Conservation (phyloP, 202 grass and related monocot genomes). For the Saccharum hybrid region DNA sequence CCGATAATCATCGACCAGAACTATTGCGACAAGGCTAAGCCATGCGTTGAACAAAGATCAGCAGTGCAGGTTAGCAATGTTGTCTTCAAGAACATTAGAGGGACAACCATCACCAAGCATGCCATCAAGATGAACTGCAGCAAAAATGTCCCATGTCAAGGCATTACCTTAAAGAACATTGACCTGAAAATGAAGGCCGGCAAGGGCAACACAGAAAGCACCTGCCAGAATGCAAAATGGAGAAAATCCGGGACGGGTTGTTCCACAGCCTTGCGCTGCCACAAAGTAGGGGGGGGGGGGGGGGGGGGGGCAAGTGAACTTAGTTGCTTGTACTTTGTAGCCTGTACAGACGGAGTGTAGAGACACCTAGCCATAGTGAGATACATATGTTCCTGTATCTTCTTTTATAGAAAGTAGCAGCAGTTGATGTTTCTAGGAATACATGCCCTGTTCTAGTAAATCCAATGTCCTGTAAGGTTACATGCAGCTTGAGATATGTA, state of each 20-base stretch:
- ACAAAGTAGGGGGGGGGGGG: neutral
- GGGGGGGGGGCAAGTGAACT: neutral
- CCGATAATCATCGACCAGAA: constrained; percentile 68
- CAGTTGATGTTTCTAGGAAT: neutral
- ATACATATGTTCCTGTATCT: neutral
- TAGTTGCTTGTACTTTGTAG: neutral
- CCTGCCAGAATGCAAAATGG: constrained; percentile 25
- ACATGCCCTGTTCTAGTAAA: neutral
- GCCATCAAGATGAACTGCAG: constrained; percentile 71
- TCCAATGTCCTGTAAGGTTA: neutral
- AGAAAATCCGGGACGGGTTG: constrained; percentile 8
- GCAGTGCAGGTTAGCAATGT: constrained; percentile 63
- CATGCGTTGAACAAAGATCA: constrained; percentile 34
- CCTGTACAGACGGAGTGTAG: neutral
- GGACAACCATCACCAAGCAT: constrained; percentile 56
- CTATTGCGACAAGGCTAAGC: constrained; percentile 41
- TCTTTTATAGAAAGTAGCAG: neutral
- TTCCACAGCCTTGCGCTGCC: constrained; percentile 18
- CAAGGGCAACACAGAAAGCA: constrained; percentile 15
- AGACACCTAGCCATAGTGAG: neutral
- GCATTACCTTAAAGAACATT: constrained; percentile 58
- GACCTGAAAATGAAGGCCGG: constrained; percentile 40
- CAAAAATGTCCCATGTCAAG: constrained; percentile 42
- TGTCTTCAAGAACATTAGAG: constrained; percentile 69
- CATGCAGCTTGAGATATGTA: neutral